A percentile compares a stretch with the other conserved stretches of the same genome.
Evolutionary conservation across 306 rosid genomes (phyloP).

Genomic region (Citrullus mucosospermus): DNA sequence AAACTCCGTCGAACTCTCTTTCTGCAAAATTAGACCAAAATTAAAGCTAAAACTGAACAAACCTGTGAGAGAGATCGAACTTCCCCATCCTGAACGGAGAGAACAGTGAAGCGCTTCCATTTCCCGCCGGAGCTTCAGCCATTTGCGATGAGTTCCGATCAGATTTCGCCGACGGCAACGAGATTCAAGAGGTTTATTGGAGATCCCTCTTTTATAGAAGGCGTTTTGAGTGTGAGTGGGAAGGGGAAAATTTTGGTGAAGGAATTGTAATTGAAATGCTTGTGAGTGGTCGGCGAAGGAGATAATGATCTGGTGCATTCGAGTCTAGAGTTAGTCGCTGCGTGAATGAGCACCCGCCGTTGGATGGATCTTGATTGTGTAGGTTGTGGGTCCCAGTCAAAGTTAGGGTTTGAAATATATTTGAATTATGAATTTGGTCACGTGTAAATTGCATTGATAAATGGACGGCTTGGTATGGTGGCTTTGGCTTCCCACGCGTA

Average conservation of each 20-base stretch:
- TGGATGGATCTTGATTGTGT: background rate
- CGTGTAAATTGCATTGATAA: background rate
- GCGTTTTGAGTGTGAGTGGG: background rate
- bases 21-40: background rate
- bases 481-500: background rate
- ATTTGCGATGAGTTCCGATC: background rate
- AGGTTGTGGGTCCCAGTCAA: background rate
- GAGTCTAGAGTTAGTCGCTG: background rate
- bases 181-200: background rate
- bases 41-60: background rate
- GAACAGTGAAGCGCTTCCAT: slow-evolving; percentile 27
- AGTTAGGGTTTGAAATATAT: background rate
- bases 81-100: slow-evolving; percentile 62
- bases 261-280: background rate
- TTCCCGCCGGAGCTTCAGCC: slow-evolving; percentile 1
- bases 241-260: background rate
- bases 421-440: background rate
- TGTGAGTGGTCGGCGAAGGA: background rate
- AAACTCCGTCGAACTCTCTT: background rate
- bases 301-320: background rate
- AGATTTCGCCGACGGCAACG: background rate
- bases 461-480: background rate
- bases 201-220: background rate
- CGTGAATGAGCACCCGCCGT: background rate
- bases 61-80: slow-evolving; percentile 75